Percentiles rank a stretch among this genome's conserved stretches.
These are phyloP conservation scores for Centella asiatica DNA, from an alignment of 129 eudicot species.

Conservation along the genomic window DNA sequence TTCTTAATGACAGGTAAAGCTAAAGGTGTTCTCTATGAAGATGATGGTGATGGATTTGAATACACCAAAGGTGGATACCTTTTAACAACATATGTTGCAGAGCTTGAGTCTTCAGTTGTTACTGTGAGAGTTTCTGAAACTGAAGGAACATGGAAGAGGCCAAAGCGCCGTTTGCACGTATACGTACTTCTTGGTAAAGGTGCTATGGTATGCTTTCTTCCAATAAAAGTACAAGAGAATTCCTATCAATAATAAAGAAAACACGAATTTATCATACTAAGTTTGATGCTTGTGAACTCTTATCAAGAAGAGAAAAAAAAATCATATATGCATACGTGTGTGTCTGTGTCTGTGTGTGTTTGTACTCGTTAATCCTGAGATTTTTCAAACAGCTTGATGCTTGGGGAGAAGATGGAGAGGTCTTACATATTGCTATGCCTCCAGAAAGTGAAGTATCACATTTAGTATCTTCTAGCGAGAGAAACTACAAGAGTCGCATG, in stretches of 20 bases:
- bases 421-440: slow-evolving; percentile 54
- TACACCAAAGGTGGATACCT: slow-evolving; percentile 59
- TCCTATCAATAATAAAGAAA: not conserved
- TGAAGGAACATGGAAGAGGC: slow-evolving; percentile 74
- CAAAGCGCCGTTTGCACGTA: slow-evolving; percentile 68
- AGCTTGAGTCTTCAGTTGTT: slow-evolving; percentile 53
- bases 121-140: slow-evolving; percentile 50
- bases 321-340: too few relatives aligned
- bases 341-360: too few relatives aligned
- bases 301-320: too few relatives aligned
- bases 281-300: slow-evolving; percentile 3
- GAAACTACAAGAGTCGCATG: slow-evolving; percentile 43
- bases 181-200: slow-evolving; percentile 66
- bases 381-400: slow-evolving; percentile 49
- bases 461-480: slow-evolving; percentile 37
- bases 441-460: slow-evolving; percentile 53
- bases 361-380: not conserved
- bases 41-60: slow-evolving; percentile 92
- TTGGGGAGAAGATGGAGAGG: slow-evolving; percentile 84
- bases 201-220: slow-evolving; percentile 55
- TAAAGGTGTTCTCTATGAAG: slow-evolving; percentile 83
- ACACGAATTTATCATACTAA: too few relatives aligned
- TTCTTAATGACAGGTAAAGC: slow-evolving; percentile 62
- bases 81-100: slow-evolving; percentile 72
- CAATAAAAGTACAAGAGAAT: not conserved